A percentile compares a stretch with the other conserved stretches of the same genome.
phyloP scores from a whole-genome alignment of 331 rosid species.

The Saraca asoca region DNA sequence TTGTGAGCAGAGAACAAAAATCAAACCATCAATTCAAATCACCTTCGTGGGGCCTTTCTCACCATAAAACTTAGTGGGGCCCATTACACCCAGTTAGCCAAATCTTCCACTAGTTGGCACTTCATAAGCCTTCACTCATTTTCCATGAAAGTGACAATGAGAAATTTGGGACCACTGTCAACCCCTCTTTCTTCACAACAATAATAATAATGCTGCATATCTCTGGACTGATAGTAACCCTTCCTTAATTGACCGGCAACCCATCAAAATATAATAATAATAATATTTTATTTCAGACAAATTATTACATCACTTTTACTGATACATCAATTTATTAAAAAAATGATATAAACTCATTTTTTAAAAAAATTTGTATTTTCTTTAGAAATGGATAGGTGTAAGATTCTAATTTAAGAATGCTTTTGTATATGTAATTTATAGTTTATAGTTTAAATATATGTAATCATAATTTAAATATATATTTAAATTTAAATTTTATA shows the following conservation, averaged over 20 bases:
- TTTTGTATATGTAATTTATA: no score
- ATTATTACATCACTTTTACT: no score
- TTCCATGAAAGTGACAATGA: slow-evolving; percentile 55
- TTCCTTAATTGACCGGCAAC: slow-evolving; percentile 48
- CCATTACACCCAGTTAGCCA: slow-evolving; percentile 53
- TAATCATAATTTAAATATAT: no score
- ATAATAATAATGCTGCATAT: no score
- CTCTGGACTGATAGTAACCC: slow-evolving; percentile 33
- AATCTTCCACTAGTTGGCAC: slow-evolving; percentile 51
- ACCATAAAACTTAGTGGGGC: slow-evolving; percentile 34
- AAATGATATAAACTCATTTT: no score
- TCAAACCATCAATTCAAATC: slow-evolving; percentile 36
- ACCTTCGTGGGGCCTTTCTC: slow-evolving; percentile 29
- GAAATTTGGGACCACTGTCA: slow-evolving; percentile 46
- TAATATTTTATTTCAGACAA: no score
- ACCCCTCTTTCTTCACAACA: slow-evolving; percentile 20
- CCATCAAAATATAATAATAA: slow-evolving; percentile 3
- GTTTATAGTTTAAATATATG: no score
- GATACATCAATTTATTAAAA: no score
- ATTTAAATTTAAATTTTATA: no score
- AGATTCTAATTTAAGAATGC: no score
- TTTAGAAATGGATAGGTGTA: no score
- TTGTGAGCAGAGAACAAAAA: slow-evolving; percentile 24
- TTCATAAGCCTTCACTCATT: slow-evolving; percentile 54
- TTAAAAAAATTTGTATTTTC: no score